Evolutionary conservation across 2,329 filamentous ascomycete species (phyloP).

Genomic region (Fusarium sp.): DNA sequence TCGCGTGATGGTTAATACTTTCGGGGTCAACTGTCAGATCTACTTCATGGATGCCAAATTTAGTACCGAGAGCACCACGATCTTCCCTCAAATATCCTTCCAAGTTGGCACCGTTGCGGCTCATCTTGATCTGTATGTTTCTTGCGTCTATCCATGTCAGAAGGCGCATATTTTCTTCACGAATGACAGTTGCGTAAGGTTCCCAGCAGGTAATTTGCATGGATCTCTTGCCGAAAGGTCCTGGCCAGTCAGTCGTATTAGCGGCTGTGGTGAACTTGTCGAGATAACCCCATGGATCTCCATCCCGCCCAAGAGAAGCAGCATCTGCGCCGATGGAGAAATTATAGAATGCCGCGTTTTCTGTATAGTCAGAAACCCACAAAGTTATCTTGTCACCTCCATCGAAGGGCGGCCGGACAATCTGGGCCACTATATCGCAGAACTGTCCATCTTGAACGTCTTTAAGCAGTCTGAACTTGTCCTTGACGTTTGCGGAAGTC

Average conservation of each 20-base stretch:
- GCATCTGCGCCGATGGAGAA: conserved; percentile 52
- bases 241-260: conserved; percentile 67
- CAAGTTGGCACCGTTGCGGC: conserved; percentile 64
- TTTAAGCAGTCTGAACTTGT: conserved; percentile 74
- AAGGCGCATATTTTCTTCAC: conserved; percentile 61
- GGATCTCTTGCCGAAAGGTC: conserved; percentile 78
- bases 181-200: conserved; percentile 71
- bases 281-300: conserved; percentile 68
- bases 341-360: conserved; percentile 72
- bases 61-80: conserved; percentile 52
- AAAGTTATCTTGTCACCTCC: conserved; percentile 65
- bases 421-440: conserved; percentile 77
- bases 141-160: conserved; percentile 73
- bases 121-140: conserved; percentile 78
- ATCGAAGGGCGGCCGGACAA: conserved; percentile 66
- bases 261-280: conserved; percentile 41
- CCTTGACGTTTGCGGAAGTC: conserved; percentile 57
- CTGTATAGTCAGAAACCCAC: conserved; percentile 86
- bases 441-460: conserved; percentile 69
- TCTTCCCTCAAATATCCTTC: conserved; percentile 81
- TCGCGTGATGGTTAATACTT: conserved; percentile 60
- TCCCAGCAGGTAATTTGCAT: conserved; percentile 79
- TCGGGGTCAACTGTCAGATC: conserved; percentile 55
- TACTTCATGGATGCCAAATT: conserved; percentile 69
- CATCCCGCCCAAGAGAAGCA: conserved; percentile 55